Conservation (phyloP, 2,329 filamentous ascomycete species). For the Neonectria ditissima region DNA sequence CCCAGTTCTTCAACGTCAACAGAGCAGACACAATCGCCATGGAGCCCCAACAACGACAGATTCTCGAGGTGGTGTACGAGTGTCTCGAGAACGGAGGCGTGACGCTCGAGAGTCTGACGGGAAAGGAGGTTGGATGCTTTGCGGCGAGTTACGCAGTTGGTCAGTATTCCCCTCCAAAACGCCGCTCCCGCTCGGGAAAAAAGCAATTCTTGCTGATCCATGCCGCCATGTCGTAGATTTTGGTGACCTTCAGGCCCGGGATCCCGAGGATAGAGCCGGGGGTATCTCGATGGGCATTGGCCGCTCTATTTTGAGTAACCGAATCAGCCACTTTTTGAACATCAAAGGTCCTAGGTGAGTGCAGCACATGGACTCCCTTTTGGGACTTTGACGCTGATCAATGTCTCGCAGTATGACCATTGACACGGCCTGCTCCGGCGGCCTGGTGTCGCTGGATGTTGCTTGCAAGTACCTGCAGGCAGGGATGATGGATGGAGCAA, state of each 20-base stretch:
- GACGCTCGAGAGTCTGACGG: constrained; percentile 45
- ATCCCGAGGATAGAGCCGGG: constrained; percentile 56
- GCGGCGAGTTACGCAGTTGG: constrained; percentile 55
- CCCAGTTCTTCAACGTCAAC: constrained; percentile 29
- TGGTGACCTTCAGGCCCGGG: constrained; percentile 51
- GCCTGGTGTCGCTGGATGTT: constrained; percentile 59
- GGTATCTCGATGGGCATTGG: constrained; percentile 55
- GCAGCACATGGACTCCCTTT: no score
- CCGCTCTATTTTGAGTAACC: constrained; percentile 58
- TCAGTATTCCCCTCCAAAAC: constrained; percentile 28
- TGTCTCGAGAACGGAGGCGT: constrained; percentile 55
- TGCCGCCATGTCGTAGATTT: constrained; percentile 47
- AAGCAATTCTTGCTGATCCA: constrained; percentile 18
- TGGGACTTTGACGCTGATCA: neutral
- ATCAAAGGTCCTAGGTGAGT: constrained; percentile 55
- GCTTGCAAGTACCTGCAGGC: constrained; percentile 45
- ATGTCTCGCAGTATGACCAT: constrained; percentile 53
- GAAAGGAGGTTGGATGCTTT: constrained; percentile 53
- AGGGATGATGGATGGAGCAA: constrained; percentile 31
- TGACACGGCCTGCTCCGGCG: constrained; percentile 65
- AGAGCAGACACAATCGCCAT: constrained; percentile 46
- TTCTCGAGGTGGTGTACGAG: constrained; percentile 57
- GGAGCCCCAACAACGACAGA: constrained; percentile 56
- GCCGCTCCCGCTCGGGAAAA: constrained; percentile 8
- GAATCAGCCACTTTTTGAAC: constrained; percentile 61